Base-by-base conservation (phyloP, 2,329 filamentous ascomycete genomes). In the Colletotrichum sp. region DNA sequence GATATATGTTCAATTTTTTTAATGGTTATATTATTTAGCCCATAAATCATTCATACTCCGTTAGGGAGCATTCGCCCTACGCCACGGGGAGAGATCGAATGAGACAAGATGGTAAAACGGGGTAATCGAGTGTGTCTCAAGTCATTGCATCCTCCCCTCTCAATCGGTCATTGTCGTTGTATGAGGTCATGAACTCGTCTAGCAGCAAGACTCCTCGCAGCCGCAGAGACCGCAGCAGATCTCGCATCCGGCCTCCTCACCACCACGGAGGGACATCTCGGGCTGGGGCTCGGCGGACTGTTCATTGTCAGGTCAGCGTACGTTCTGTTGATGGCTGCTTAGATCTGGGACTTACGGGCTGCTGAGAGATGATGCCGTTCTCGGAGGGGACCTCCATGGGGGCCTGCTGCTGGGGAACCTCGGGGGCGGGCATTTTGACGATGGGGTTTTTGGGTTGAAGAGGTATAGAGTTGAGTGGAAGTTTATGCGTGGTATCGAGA, bases 201-300 rank as follows among this genome's bases (percentile, higher is more conserved):
- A 87, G 80, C 86, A 87, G 81, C 86, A 87, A 26, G 79, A 80
- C 78, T 87, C 86, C 1, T 87, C 80, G 78, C 86, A 87, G 66
- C 80, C 85, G 80, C 86, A 87, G 74, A 87, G 84, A 73, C 86
- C 86, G 74, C 86, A 87, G 82, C 86, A 87, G 75, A 87, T 79
- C 78, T 87, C 86, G 73, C 86, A 87, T 48, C 86, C 86, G 43
- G 85, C 86, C 76, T 87, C 86, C 77, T 87, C 86, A 77, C 86
- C 86, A 79, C 86, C 86, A 56, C 85, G 84, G 71, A 87, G 82
- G 76, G 79, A 81, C 82, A 87, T 85, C 38, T 86, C 83, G 68
- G 86, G 86, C 78, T 87, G 85, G 52, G 81, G 75, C 65, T 75
- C 67, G 67, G 28, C 48, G 10, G 58, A 65, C 30, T 65, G 38